A percentile compares a stretch with the other conserved stretches of the same genome.
Conservation (phyloP, 2,329 filamentous ascomycete species). For the Sarocladium oryzae region DNA sequence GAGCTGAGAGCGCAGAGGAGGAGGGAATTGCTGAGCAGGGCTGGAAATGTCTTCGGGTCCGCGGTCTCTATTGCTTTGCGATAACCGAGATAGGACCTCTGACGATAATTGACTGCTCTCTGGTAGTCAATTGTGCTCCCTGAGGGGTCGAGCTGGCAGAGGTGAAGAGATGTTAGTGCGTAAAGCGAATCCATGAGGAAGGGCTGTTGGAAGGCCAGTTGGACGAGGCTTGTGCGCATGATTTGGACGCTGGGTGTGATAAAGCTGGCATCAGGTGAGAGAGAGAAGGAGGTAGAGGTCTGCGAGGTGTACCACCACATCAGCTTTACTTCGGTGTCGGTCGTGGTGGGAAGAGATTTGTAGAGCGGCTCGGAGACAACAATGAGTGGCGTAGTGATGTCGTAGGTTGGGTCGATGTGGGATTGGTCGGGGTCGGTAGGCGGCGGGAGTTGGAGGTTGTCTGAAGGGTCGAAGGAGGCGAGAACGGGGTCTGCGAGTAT, state of each 20-base stretch:
- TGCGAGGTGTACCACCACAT: conserved; percentile 48
- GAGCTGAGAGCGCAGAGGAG: conserved; percentile 45
- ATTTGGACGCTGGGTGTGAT: conserved; percentile 28
- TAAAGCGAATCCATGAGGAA: conserved; percentile 52
- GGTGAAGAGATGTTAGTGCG: conserved; percentile 43
- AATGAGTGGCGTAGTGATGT: conserved; percentile 2
- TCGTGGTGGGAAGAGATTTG: conserved; percentile 27
- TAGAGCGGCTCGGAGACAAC: conserved; percentile 21
- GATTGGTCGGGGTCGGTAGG: background rate
- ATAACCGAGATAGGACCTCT: conserved; percentile 44
- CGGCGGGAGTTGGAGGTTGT: background rate
- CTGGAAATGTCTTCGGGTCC: conserved; percentile 38
- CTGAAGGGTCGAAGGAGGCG: background rate
- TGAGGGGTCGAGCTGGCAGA: conserved; percentile 29
- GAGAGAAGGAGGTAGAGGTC: conserved; percentile 37
- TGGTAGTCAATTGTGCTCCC: conserved; percentile 29
- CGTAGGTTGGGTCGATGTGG: background rate
- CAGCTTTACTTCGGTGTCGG: conserved; percentile 43
- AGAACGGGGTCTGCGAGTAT: conserved; percentile 4
- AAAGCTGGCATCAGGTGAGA: background rate
- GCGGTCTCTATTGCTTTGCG: conserved; percentile 43
- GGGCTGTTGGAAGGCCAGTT: conserved; percentile 43
- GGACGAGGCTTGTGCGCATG: conserved; percentile 40
- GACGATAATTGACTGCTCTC: conserved; percentile 38
- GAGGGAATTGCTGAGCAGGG: conserved; percentile 45